Evolutionary conservation across 441 rosid genomes (phyloP), one percentile per base, ranked within the genome.

Genomic region (Biscutella laevigata): DNA sequence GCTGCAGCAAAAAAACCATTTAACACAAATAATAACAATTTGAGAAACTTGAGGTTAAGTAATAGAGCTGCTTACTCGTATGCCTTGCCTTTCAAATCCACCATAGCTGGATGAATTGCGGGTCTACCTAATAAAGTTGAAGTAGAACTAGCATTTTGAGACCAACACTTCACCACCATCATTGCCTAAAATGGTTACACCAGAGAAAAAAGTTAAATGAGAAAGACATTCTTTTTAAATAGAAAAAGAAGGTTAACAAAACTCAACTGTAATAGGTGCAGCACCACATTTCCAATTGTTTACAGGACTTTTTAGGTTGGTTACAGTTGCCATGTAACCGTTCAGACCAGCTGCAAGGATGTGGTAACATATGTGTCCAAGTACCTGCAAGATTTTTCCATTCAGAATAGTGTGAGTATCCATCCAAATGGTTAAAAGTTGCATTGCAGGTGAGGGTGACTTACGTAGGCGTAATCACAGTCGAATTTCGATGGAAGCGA

Each of bases 221-320:
- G n/a, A n/a, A n/a, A n/a, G n/a, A n/a, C n/a, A n/a, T n/a, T n/a
- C n/a, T n/a, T n/a, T n/a, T n/a, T n/a, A n/a, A n/a, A n/a, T n/a
- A n/a, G 41, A 10, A 13, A 54, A 4, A 27, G 47, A 45, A 7
- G 46, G n/a, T n/a, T n/a, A n/a, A n/a, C n/a, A n/a, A 16, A 10
- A 76, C 74, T 60, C 44, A 77, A 88, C 99, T 53, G 97, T 70
- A 58, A 88, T 69, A 57, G 99, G 96, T 73, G 99, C 95, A 66
- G 99, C 97, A 59, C 90, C 95, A 70, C 99, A 89, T 0, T 76
- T 77, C 99, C 99, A 94, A 74, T 86, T 94, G 79, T 89, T 94
- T 47, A 72, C 80, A 54, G 88, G 99, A 73, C 79, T 81, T 71
- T 88, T 94, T 29, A 94, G 64, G 74, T 94, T 94, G 53, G 95